A percentile compares a stretch with the other conserved stretches of the same genome.
These are phyloP conservation scores for Volvariella surrecta DNA, from an alignment of 1,284 basidiomycete genomes.

Conservation along the genomic window DNA sequence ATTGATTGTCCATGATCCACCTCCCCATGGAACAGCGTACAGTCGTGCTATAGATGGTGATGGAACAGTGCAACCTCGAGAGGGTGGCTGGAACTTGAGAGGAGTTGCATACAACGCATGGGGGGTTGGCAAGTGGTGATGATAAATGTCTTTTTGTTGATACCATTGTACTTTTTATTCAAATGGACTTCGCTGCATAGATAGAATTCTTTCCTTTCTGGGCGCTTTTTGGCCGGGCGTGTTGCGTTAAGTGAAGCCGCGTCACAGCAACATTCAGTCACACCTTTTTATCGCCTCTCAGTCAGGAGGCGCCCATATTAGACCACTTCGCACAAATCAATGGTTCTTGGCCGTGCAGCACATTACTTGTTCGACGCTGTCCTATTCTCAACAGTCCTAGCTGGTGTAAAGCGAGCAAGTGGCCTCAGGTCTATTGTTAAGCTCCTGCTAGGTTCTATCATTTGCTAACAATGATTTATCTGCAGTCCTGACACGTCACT, in stretches of 20 bases:
- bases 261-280: neutral
- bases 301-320: neutral
- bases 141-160: too few relatives aligned
- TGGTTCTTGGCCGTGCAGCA: conserved; percentile 74
- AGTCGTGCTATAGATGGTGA: conserved; percentile 36
- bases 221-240: neutral
- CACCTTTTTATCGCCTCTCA: neutral
- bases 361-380: conserved; percentile 86
- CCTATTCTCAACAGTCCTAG: conserved; percentile 82
- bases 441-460: conserved; percentile 1
- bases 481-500: conserved; percentile 57
- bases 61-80: conserved; percentile 36
- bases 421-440: conserved; percentile 72
- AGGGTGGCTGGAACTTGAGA: conserved; percentile 47
- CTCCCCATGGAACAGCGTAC: conserved; percentile 24
- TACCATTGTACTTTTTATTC: too few relatives aligned
- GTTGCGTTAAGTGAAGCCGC: neutral
- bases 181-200: too few relatives aligned
- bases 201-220: neutral
- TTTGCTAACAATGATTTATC: conserved; percentile 1
- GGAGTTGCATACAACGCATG: conserved; percentile 51
- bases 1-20: conserved; percentile 26
- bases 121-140: conserved; percentile 30
- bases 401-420: conserved; percentile 86
- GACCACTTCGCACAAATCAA: conserved; percentile 25